Evolutionary conservation across 2,329 filamentous ascomycete species (phyloP).

Genomic region (Claviceps sp.): DNA sequence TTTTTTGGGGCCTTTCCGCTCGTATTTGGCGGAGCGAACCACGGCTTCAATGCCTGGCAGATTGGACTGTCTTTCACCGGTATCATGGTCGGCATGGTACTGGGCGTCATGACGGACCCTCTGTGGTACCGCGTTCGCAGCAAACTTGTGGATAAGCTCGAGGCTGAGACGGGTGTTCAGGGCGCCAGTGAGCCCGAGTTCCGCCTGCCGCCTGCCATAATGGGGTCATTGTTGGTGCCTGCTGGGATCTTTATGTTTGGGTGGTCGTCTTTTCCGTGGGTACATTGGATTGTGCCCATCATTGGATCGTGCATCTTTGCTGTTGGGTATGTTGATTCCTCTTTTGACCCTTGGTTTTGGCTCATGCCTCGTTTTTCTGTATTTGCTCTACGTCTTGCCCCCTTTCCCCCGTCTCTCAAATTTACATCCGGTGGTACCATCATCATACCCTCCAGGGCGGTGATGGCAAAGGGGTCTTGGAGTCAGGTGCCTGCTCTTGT

Average conservation of each 20-base stretch:
- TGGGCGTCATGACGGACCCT: slow-evolving; percentile 48
- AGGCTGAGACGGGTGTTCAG: slow-evolving; percentile 33
- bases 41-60: slow-evolving; percentile 69
- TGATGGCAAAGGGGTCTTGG: not conserved
- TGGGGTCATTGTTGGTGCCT: slow-evolving; percentile 66
- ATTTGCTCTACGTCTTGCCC: not conserved
- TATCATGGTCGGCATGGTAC: slow-evolving; percentile 53
- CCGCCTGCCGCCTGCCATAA: slow-evolving; percentile 61
- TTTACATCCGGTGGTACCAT: slow-evolving; percentile 1
- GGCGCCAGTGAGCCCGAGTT: slow-evolving; percentile 72
- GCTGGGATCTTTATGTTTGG: slow-evolving; percentile 79
- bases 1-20: slow-evolving; percentile 83
- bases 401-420: not conserved
- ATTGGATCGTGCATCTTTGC: slow-evolving; percentile 62
- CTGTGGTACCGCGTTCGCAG: slow-evolving; percentile 50
- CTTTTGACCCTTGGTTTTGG: not conserved
- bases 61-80: slow-evolving; percentile 67
- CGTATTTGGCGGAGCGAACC: slow-evolving; percentile 56
- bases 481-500: not conserved
- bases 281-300: slow-evolving; percentile 68
- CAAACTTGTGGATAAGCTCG: slow-evolving; percentile 41
- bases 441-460: slow-evolving; percentile 3
- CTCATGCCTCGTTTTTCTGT: not conserved
- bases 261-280: slow-evolving; percentile 62
- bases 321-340: slow-evolving; percentile 41